phyloP scores from a whole-genome alignment of 148 eudicot species.

The Chenopodium album region DNA sequence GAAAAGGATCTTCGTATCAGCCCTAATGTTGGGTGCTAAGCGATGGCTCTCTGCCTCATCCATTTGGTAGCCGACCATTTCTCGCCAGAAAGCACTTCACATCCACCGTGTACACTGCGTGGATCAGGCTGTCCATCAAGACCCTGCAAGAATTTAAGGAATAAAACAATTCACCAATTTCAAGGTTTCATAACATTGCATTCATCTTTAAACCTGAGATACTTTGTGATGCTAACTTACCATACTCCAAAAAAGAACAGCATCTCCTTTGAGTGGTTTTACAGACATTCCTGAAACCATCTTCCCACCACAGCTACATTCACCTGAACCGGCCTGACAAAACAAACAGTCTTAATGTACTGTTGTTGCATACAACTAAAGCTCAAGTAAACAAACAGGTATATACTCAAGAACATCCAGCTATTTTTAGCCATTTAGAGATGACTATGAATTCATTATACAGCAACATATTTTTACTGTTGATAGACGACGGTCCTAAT shows the following conservation, averaged over 20 bases:
- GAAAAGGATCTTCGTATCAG: background rate
- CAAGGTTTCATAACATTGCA: background rate
- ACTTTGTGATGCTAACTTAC: slow-evolving; percentile 42
- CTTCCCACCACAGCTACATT: slow-evolving; percentile 92
- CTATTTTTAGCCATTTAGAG: background rate
- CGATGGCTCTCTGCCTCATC: slow-evolving; percentile 77
- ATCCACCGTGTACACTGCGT: slow-evolving; percentile 85
- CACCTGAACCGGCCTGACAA: slow-evolving; percentile 68
- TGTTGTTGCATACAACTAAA: background rate
- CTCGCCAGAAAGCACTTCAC: slow-evolving; percentile 84
- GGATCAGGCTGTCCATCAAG: slow-evolving; percentile 90
- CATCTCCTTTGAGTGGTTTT: slow-evolving; percentile 87
- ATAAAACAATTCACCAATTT: background rate
- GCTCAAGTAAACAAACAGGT: background rate
- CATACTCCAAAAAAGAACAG: slow-evolving; percentile 98
- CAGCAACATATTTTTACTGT: background rate
- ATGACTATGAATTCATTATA: background rate
- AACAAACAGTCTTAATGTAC: background rate
- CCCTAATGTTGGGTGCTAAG: slow-evolving; percentile 20
- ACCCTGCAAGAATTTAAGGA: slow-evolving; percentile 49
- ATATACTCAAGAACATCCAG: background rate
- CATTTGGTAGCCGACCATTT: slow-evolving; percentile 99
- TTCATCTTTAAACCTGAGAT: background rate
- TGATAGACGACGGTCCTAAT: too few species aligned
- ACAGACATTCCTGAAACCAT: slow-evolving; percentile 68